Evolutionary conservation across 148 eudicot genomes (phyloP), one percentile per base, ranked within the genome.

Genomic region (Vaccinium darrowii): DNA sequence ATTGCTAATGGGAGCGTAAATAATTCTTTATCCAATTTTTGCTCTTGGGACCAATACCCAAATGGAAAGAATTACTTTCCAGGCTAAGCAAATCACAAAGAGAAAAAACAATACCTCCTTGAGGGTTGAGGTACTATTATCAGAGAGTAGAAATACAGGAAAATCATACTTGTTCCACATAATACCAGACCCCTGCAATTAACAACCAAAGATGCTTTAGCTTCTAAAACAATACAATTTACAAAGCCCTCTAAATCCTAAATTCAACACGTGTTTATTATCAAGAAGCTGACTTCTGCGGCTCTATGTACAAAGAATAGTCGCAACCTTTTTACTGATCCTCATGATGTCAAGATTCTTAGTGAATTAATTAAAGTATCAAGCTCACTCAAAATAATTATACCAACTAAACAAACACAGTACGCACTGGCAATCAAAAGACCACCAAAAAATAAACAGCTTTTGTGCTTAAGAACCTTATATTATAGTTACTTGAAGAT

Each of bases 131-230:
- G 93, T 91, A 85, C 92, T 88, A 80, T 90, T 88, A 58, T 90
- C 81, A 14, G 94, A 91, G 74, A 97, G 92, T 83, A 97, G 88
- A 85, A 94, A 93, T 18, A 97, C 93, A 36, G 99, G 98, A 85
- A 95, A 97, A 88, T 92, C 84, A 84, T 93, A 93, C n/a, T 88
- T 79, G 39, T 90, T 89, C 94, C 95, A 91, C 95, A 95, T 92
- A 78, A 91, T 88, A 81, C 96, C 98, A 85, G 95, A 95, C 83
- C 99, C 99, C 99, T 97, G 91, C 88, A 90, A 85, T 84, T 76
- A 83, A 3, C 78, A 86, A 82, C 25, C 69, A 74, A 71, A 19
- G 63, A 72, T 33, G 43, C 6, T 83, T 85, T 23, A 79, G 78
- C 67, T 69, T 81, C 79, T 57, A 43, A 12, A 84, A 52, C 21